Conservation (phyloP, 1,284 basidiomycete genomes). For the Ganoderma meredithae region DNA sequence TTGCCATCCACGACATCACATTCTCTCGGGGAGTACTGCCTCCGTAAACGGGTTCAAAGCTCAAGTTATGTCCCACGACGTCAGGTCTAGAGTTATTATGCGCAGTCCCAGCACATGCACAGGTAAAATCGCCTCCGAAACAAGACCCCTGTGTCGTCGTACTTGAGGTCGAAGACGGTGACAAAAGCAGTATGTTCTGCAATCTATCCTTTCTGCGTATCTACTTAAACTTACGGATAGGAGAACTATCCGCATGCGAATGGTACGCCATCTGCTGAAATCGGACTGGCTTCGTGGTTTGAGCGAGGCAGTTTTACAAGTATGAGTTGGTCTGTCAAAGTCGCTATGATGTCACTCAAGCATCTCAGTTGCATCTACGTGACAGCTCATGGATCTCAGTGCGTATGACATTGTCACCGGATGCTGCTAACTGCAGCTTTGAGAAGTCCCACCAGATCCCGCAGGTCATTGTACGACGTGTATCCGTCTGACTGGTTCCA, state of each 20-base stretch:
- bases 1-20: background rate
- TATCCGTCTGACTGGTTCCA: background rate
- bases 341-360: slow-evolving; percentile 3
- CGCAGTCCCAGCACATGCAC: background rate
- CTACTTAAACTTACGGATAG: background rate
- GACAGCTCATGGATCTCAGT: background rate
- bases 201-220: background rate
- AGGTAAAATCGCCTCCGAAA: background rate
- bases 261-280: background rate
- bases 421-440: background rate
- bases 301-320: background rate
- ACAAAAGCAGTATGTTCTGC: background rate
- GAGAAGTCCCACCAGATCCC: background rate
- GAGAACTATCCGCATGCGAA: background rate
- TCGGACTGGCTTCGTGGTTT: background rate
- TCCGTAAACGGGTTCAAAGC: background rate
- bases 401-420: background rate
- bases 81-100: background rate
- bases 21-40: background rate
- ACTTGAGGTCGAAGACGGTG: background rate
- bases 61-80: background rate
- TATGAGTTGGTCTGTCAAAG: background rate
- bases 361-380: background rate
- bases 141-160: background rate
- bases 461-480: background rate